A percentile compares a stretch with the other conserved stretches of the same genome.
These are phyloP conservation scores for Priceomyces fermenticarens DNA, from an alignment of 805 yeast genomes.

Conservation along the genomic window DNA sequence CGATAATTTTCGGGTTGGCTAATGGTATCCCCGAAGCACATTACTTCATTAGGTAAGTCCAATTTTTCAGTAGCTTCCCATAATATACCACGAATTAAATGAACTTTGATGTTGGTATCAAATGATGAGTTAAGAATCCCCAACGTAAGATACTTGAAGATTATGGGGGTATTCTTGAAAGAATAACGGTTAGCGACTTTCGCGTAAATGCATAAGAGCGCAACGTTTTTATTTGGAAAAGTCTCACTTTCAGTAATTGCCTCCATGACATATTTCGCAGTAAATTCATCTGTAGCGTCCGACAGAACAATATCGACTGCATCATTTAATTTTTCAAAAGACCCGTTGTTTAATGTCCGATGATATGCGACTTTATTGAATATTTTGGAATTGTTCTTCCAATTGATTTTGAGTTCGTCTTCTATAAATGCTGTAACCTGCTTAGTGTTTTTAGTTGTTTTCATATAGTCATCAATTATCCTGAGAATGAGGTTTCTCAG, in stretches of 20 bases:
- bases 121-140: not conserved
- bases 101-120: conserved; percentile 2
- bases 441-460: conserved; percentile 21
- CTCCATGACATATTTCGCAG: conserved; percentile 17
- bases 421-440: conserved; percentile 34
- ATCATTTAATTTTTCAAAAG: not conserved
- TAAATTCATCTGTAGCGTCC: conserved; percentile 5
- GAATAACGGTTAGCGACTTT: not conserved
- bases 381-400: conserved; percentile 28
- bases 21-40: conserved; percentile 3
- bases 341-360: conserved; percentile 6
- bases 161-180: conserved; percentile 3
- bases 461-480: conserved; percentile 33
- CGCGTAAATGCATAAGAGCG: conserved; percentile 5
- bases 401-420: conserved; percentile 25
- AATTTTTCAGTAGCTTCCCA: conserved; percentile 12
- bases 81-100: conserved; percentile 12
- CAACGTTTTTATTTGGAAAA: conserved; percentile 1
- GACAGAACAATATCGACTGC: conserved; percentile 1
- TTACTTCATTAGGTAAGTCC: conserved; percentile 11
- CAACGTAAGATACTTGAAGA: conserved; percentile 3
- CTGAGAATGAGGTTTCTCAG: conserved; percentile 25
- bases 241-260: conserved; percentile 8
- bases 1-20: conserved; percentile 14
- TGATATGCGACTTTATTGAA: conserved; percentile 26